Evolutionary conservation across 306 rosid species (phyloP).

Genomic region (Vicia faba): DNA sequence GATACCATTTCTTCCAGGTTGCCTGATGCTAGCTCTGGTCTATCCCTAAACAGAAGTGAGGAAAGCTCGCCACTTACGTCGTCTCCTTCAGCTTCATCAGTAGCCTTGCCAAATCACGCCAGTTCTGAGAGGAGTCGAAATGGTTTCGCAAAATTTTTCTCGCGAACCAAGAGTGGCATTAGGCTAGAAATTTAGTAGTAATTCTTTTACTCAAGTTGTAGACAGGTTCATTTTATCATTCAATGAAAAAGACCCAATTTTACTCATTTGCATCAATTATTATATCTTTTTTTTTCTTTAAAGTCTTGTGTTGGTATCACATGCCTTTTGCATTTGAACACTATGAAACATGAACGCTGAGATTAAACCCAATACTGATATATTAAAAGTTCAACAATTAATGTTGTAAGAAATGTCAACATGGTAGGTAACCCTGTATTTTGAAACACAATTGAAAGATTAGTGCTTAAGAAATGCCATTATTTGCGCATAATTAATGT

Average conservation of each 20-base stretch:
- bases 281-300: not conserved
- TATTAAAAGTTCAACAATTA: no score
- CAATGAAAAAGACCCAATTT: constrained; percentile 13
- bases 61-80: constrained; percentile 55
- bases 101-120: constrained; percentile 49
- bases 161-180: constrained; percentile 90
- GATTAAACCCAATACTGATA: not conserved
- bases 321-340: not conserved
- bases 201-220: constrained; percentile 41
- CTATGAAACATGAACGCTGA: not conserved
- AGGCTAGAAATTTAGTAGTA: constrained; percentile 65
- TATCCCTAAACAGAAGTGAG: constrained; percentile 45
- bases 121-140: constrained; percentile 75
- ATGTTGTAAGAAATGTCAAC: no score
- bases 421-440: not conserved
- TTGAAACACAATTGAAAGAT: not conserved
- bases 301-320: constrained; percentile 8
- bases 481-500: not conserved
- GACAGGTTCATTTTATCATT: constrained; percentile 33
- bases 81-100: constrained; percentile 50
- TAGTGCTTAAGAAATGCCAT: not conserved
- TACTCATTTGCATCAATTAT: constrained; percentile 17
- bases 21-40: constrained; percentile 49
- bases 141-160: constrained; percentile 89
- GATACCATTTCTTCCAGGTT: constrained; percentile 48